phyloP scores from a whole-genome alignment of 768 basidiomycete genomes.

The Boletus reticuloceps region DNA sequence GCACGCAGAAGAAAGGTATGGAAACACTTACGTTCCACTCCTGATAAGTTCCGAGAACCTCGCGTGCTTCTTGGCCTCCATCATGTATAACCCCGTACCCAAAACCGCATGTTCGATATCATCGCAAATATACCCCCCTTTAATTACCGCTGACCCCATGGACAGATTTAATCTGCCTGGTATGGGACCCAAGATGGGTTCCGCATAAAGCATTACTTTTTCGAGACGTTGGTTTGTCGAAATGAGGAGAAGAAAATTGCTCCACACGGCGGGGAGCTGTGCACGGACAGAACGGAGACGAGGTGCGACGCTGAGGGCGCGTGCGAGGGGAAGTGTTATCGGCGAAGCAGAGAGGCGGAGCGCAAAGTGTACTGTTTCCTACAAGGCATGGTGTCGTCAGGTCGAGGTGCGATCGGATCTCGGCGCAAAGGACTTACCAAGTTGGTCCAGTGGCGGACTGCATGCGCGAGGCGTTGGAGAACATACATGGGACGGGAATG shows the following conservation, averaged over 20 bases:
- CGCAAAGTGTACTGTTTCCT: constrained; percentile 55
- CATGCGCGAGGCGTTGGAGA: constrained; percentile 44
- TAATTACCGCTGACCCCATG: constrained; percentile 11
- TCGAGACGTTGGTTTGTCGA: constrained; percentile 47
- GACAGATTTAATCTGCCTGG: background rate
- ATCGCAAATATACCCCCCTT: constrained; percentile 5
- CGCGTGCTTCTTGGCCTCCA: constrained; percentile 50
- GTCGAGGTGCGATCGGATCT: background rate
- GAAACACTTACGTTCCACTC: constrained; percentile 46
- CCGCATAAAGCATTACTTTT: constrained; percentile 39
- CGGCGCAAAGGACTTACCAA: constrained; percentile 41
- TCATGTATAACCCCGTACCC: constrained; percentile 55
- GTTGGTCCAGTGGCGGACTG: constrained; percentile 40
- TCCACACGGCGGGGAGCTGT: constrained; percentile 59
- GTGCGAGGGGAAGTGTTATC: constrained; percentile 27
- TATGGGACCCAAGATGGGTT: constrained; percentile 17
- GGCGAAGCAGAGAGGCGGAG: constrained; percentile 51
- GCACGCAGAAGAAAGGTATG: constrained; percentile 1
- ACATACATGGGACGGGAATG: constrained; percentile 45
- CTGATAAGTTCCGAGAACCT: constrained; percentile 53
- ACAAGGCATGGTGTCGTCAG: constrained; percentile 1
- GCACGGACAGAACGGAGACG: constrained; percentile 50
- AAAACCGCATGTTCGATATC: constrained; percentile 35
- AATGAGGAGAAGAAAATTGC: constrained; percentile 48
- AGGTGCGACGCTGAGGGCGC: constrained; percentile 40